Conservation (phyloP, 768 basidiomycete species). For the Naganishia randhawae region DNA sequence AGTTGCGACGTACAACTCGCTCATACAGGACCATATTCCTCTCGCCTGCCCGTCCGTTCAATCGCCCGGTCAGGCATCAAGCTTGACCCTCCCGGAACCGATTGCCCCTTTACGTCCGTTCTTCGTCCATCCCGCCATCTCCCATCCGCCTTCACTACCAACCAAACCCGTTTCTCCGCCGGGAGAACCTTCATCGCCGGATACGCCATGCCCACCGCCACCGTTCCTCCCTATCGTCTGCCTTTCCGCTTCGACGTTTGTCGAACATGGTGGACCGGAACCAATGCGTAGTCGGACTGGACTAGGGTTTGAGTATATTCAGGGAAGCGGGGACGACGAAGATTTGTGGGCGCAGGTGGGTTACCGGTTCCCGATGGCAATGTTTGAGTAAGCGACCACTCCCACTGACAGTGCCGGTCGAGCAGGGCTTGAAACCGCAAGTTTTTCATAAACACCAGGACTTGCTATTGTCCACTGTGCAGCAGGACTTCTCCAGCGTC, state of each 20-base stretch:
- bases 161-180: not conserved
- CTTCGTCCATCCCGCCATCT: conserved; percentile 77
- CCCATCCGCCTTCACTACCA: conserved; percentile 54
- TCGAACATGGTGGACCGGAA: conserved; percentile 50
- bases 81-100: conserved; percentile 65
- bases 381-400: no score
- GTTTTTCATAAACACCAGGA: conserved; percentile 66
- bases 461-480: conserved; percentile 55
- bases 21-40: no score
- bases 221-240: conserved; percentile 64
- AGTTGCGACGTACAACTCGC: not conserved
- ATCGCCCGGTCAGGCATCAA: conserved; percentile 59
- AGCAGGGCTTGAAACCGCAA: conserved; percentile 68
- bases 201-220: conserved; percentile 52
- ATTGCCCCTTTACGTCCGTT: conserved; percentile 70
- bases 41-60: no score
- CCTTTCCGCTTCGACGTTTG: conserved; percentile 75
- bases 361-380: no score
- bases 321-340: conserved; percentile 93
- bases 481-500: conserved; percentile 57
- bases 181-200: conserved; percentile 30
- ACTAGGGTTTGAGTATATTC: conserved; percentile 77
- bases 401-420: not conserved
- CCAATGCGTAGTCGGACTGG: conserved; percentile 54
- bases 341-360: conserved; percentile 66